Base-by-base conservation (phyloP, 2,329 filamentous ascomycete species). In the Colletotrichum cuscutae region DNA sequence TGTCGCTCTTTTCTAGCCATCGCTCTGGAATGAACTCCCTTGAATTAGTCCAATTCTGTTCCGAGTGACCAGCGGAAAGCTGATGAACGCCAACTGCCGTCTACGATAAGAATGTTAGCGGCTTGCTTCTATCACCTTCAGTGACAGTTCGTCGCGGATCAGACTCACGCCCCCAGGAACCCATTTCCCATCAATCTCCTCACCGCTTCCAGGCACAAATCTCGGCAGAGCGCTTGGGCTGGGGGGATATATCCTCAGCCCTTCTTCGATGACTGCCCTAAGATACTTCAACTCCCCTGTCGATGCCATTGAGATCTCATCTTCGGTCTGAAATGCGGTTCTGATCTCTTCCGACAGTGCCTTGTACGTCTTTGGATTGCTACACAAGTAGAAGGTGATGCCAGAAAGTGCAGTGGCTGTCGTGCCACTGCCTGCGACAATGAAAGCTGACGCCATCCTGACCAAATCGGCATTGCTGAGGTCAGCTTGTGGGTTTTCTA, bases 401-500 rank as follows among this genome's bases (percentile, higher is more conserved):
- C 85, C 86, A 0, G 80, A 78, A 9, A 87, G 76, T 4, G 82
- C 76, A 0, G 85, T 85, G 0, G 85, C 84, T 0, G 85, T 86
- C 0, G 86, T 87, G 62, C 87, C 85, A 13, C 80, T 82, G 0
- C 85, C 86, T 0, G 82, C 86, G 5, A 80, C 28, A 19, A 81
- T 77, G 6, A 82, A 71, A 4, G 69, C 69, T 2, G 69, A 71
- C 5, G 69, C 69, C 69, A 68, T 71, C 26, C 58, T 52, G 35
- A 68, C 22, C n/a, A 68, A 42, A 37, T 63, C 69, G 22, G 58
- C 64, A 30, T 71, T 68, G 58, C 58, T 63, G 13, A 68, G 22
- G 9, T 71, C 68, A 3, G 64, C 57, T n/a, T 68, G 57, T 1
- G 49, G 52, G 3, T 63, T 71, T 13, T 71, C 58, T 52, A 68